A percentile compares a stretch with the other conserved stretches of the same genome.
phyloP scores from a whole-genome alignment of 2,329 filamentous ascomycete genomes.

The Fusarium sp. region DNA sequence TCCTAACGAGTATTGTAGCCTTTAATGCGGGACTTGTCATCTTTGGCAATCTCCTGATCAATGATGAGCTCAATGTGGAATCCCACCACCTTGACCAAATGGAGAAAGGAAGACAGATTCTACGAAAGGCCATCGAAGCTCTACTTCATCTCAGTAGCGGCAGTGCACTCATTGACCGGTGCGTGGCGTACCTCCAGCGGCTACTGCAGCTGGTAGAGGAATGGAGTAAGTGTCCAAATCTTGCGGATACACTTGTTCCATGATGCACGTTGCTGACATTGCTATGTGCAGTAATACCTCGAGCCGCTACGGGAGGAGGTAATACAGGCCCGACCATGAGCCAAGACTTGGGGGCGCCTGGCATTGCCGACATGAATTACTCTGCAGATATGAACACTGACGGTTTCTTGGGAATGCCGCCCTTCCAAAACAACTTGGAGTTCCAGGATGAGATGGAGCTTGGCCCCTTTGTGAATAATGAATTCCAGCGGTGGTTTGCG shows the following conservation, averaged over 20 bases:
- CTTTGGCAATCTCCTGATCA: conserved; percentile 26
- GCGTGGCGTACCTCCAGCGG: not conserved
- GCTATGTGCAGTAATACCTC: too few relatives aligned
- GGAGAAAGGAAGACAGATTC: not conserved
- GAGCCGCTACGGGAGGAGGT: too few relatives aligned
- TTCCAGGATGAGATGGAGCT: conserved; percentile 23
- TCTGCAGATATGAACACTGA: too few relatives aligned
- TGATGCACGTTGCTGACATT: too few relatives aligned
- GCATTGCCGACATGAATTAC: too few relatives aligned
- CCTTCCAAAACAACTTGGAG: conserved; percentile 4
- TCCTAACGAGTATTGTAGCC: not conserved
- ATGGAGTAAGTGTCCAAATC: not conserved
- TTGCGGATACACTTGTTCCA: too few relatives aligned
- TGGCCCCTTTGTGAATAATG: conserved; percentile 15
- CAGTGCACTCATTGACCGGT: conserved; percentile 6
- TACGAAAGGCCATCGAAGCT: conserved; percentile 2
- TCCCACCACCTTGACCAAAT: not conserved
- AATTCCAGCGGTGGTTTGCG: conserved; percentile 19
- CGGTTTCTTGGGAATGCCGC: too few relatives aligned
- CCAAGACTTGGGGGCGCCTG: too few relatives aligned
- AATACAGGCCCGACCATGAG: too few relatives aligned
- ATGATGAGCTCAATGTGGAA: not conserved
- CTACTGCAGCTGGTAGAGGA: conserved; percentile 5
- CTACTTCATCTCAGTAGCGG: not conserved
- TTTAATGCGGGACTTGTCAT: conserved; percentile 33